Evolutionary conservation across 2,329 filamentous ascomycete genomes (phyloP), one percentile per base, ranked within the genome.

Genomic region (Pseudopyrenochaeta lycopersici): DNA sequence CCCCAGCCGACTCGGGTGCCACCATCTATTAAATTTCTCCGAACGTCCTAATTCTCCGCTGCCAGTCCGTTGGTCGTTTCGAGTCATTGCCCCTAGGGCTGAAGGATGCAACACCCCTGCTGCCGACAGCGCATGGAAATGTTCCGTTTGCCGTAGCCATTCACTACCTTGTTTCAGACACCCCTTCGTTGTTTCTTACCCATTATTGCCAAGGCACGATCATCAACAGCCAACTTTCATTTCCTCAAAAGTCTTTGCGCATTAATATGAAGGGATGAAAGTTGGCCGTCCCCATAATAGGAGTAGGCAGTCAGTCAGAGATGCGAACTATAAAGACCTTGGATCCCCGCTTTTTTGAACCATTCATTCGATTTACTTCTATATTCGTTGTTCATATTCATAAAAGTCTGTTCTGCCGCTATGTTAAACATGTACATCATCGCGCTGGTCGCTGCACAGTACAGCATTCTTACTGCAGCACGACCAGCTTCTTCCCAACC

Each of bases 391-490:
- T 11, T 10, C 7, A 21, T 44, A 18, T 21, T 33, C 40, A 18
- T 21, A n/a, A 43, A 46, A 49, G 38, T 46, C 42, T 27, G 46
- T 50, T 21, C 30, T 40, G 39, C 23, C 46, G 39, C 41, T 21
- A 54, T 54, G 52, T 47, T 20, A 29, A 49, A 38, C 30, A 39
- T 36, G 20, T 43, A 50, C 27, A 18, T 50, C 38, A 43, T 50
- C 41, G 40, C 42, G 17, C 30, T 50, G 38, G 29, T 54, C 11
- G 35, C 44, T 5, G 38, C 42, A 38, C 52, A 54, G 29, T 43
- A 44, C 52, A 40, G 46, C 23, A 18, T 32, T 18, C 18, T 54
- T 4, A 31, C 38, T 41, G 45, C 40, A 14, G 51, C 51, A 10
- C 46, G 20, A 20, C 51, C 52, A 27, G 39, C 39, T 29, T 3